Conservation (phyloP, 345 rosid species). For the Melaleuca alternifolia region DNA sequence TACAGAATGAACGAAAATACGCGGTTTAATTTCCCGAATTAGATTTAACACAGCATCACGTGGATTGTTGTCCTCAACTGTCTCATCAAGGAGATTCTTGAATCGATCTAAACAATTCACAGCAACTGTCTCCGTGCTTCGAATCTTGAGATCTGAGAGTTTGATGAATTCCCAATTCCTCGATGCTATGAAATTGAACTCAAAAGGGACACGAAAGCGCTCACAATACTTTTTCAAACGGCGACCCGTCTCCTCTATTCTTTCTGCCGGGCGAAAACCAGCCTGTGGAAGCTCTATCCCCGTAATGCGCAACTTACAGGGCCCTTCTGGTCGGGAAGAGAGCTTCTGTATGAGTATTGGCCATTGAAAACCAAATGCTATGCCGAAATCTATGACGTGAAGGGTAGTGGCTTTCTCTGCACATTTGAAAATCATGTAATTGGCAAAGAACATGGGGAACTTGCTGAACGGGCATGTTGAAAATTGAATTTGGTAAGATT, state of each 20-base stretch:
- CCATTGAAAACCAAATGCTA: conserved; percentile 87
- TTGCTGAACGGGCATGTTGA: conserved; percentile 52
- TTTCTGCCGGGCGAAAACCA: conserved; percentile 64
- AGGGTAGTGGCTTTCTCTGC: conserved; percentile 49
- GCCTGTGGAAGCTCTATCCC: conserved; percentile 77
- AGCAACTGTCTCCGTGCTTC: conserved; percentile 5
- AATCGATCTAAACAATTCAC: conserved; percentile 13
- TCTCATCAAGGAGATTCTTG: conserved; percentile 13
- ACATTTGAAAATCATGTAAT: conserved; percentile 33
- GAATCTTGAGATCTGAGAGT: conserved; percentile 8
- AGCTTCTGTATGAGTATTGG: conserved; percentile 66
- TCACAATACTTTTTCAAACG: conserved; percentile 59
- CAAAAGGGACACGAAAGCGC: conserved; percentile 66
- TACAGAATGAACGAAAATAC: conserved; percentile 7
- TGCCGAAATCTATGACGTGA: conserved; percentile 85
- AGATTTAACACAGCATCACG: conserved; percentile 9
- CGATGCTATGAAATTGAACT: conserved; percentile 28
- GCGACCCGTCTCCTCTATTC: conserved; percentile 65
- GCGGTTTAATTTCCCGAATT: conserved; percentile 13
- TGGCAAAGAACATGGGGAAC: conserved; percentile 41
- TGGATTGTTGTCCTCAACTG: conserved; percentile 10
- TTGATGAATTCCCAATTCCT: conserved; percentile 22
- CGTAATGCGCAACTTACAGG: conserved; percentile 67
- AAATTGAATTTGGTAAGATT: conserved; percentile 39
- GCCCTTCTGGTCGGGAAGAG: conserved; percentile 31